These are phyloP conservation scores for Erysiphe pulchra DNA, from an alignment of 2,329 filamentous ascomycete species.

Conservation along the genomic window DNA sequence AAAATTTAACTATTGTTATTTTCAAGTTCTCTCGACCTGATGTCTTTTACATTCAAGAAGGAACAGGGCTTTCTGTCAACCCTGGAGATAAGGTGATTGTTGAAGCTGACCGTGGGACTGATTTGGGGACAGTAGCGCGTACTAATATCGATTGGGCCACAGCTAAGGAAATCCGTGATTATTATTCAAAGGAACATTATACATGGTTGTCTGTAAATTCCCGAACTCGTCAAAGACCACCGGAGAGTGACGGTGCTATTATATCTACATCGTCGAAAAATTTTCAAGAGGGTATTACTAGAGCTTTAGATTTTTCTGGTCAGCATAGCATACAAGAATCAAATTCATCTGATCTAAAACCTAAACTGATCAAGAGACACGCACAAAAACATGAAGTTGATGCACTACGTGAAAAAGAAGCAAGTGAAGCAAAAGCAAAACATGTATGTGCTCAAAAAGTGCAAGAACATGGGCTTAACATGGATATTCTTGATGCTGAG, in stretches of 20 bases:
- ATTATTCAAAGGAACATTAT: constrained; percentile 86
- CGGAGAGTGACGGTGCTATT: constrained; percentile 33
- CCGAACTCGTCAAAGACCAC: constrained; percentile 39
- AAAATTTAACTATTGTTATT: constrained; percentile 64
- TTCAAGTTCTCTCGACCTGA: constrained; percentile 94
- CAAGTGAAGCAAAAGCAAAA: constrained; percentile 92
- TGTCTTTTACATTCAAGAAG: constrained; percentile 91
- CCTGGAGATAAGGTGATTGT: constrained; percentile 89
- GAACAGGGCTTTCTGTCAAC: constrained; percentile 74
- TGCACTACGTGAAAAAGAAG: constrained; percentile 79
- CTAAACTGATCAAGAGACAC: constrained; percentile 88
- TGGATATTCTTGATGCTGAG: constrained; percentile 97
- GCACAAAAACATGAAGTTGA: constrained; percentile 81
- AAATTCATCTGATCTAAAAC: constrained; percentile 54
- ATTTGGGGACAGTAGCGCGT: constrained; percentile 75
- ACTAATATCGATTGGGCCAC: constrained; percentile 71
- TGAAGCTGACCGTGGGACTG: constrained; percentile 86
- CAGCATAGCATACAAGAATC: constrained; percentile 51
- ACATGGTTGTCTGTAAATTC: constrained; percentile 99
- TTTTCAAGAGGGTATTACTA: constrained; percentile 43
- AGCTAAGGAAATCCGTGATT: constrained; percentile 71
- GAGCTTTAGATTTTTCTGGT: constrained; percentile 51
- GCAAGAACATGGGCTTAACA: constrained; percentile 75
- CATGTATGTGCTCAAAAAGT: constrained; percentile 92
- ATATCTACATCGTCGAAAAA: constrained; percentile 37